A percentile compares a stretch with the other conserved stretches of the same genome.
Conservation (phyloP, 352 stramenopile species). For the Phytopythium boreale region DNA sequence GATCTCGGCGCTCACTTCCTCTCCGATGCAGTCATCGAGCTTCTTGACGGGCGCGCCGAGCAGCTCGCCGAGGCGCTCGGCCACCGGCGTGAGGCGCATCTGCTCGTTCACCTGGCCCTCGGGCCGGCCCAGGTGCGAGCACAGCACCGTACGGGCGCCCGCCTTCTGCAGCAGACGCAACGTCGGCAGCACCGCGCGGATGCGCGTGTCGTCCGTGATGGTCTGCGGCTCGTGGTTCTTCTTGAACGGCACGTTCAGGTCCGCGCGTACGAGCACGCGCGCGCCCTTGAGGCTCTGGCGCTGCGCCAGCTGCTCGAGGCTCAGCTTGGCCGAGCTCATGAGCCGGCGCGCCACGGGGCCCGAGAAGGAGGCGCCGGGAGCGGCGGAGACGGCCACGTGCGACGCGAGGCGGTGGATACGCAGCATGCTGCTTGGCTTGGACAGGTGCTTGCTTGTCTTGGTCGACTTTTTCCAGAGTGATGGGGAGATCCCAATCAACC, state of each 20-base stretch:
- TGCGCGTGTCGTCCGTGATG: constrained; percentile 97
- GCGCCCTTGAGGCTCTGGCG: constrained; percentile 89
- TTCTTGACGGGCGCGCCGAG: constrained; percentile 91
- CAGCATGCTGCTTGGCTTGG: not conserved
- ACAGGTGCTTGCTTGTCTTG: not conserved
- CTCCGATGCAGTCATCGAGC: constrained; percentile 94
- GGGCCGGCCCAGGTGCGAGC: constrained; percentile 97
- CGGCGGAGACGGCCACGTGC: constrained; percentile 3
- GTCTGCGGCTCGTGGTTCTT: constrained; percentile 83
- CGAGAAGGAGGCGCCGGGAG: not conserved
- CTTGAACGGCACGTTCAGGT: constrained; percentile 99
- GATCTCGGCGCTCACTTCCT: constrained; percentile 84
- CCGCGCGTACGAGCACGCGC: constrained; percentile 97
- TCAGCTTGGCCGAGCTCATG: constrained; percentile 50
- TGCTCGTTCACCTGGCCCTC: constrained; percentile 87
- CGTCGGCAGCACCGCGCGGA: constrained; percentile 94
- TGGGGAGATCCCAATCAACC: not conserved
- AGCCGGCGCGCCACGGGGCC: constrained; percentile 1
- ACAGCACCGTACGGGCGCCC: constrained; percentile 96
- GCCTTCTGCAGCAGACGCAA: constrained; percentile 91
- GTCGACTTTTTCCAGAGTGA: not conserved
- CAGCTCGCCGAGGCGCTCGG: constrained; percentile 91
- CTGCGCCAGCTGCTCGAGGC: constrained; percentile 57
- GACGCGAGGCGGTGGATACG: constrained; percentile 7
- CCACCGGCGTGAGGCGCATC: constrained; percentile 90